Conservation (phyloP, 1,284 basidiomycete genomes). For the Retiboletus flavoniger region DNA sequence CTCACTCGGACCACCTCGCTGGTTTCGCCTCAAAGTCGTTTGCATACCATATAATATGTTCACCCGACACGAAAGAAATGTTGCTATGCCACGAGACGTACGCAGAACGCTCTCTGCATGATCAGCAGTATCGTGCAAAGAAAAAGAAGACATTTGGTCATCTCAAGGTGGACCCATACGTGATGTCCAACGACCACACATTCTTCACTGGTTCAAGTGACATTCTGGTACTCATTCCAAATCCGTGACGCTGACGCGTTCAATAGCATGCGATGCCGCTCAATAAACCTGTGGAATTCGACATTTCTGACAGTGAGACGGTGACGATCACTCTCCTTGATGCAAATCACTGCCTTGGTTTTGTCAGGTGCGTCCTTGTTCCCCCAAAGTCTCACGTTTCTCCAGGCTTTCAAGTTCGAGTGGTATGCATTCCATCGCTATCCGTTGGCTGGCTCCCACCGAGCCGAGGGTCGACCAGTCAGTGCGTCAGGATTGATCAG, state of each 20-base stretch:
- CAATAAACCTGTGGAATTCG: conserved; percentile 62
- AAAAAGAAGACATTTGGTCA: conserved; percentile 64
- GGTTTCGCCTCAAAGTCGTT: conserved; percentile 73
- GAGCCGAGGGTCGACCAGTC: not conserved
- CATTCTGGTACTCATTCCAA: conserved; percentile 36
- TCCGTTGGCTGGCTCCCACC: not conserved
- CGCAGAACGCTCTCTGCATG: conserved; percentile 55
- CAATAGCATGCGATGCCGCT: conserved; percentile 44
- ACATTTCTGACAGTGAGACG: conserved; percentile 54
- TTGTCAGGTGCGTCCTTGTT: conserved; percentile 75
- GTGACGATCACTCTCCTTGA: conserved; percentile 81
- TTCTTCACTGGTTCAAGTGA: conserved; percentile 57
- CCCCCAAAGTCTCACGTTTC: not conserved
- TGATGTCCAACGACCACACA: conserved; percentile 45
- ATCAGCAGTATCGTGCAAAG: conserved; percentile 51
- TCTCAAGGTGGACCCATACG: conserved; percentile 55
- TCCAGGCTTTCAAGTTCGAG: not conserved
- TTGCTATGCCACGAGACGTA: conserved; percentile 72
- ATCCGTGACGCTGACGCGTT: conserved; percentile 35
- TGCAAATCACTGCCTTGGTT: conserved; percentile 94
- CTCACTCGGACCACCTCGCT: conserved; percentile 79
- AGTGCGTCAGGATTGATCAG: not conserved
- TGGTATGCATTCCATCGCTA: not conserved
- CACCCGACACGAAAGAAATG: conserved; percentile 80
- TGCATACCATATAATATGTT: conserved; percentile 68